Evolutionary conservation across 768 basidiomycete genomes (phyloP).

Genomic region (Leccinum imitatum): DNA sequence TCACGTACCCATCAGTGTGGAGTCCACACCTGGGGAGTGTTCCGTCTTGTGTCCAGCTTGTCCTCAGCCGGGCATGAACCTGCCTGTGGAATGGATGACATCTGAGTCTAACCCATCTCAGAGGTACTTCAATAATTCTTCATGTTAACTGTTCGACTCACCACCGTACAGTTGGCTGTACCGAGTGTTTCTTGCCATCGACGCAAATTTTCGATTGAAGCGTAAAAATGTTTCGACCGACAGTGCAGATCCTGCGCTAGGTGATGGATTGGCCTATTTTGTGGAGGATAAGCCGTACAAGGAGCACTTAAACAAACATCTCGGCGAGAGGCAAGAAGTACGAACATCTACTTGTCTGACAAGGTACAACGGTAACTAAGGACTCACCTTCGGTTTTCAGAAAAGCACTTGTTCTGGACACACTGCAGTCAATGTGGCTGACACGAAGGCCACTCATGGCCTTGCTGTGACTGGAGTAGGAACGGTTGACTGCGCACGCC

Average conservation of each 20-base stretch:
- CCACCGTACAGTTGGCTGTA: neutral
- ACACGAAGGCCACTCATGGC: neutral
- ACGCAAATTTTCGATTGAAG: neutral
- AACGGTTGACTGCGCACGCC: neutral
- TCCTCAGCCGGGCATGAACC: neutral
- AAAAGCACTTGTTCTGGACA: neutral
- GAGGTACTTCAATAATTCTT: neutral
- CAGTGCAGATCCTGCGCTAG: neutral
- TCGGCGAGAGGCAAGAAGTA: neutral
- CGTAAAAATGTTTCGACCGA: neutral
- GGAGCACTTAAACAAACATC: neutral
- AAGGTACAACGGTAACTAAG: too few species aligned
- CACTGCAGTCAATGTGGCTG: neutral
- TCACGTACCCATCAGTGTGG: neutral
- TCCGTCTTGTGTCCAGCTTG: neutral
- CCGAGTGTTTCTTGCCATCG: neutral
- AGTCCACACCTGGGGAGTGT: neutral
- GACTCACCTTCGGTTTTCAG: neutral
- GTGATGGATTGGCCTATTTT: neutral
- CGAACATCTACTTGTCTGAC: too few species aligned
- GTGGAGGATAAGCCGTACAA: neutral
- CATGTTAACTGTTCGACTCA: too few species aligned
- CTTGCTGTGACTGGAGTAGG: neutral
- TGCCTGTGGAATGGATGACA: neutral
- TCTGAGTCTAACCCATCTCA: neutral